Evolutionary conservation across 257 asterid genomes (phyloP).

Genomic region (Nicotiana paniculata): DNA sequence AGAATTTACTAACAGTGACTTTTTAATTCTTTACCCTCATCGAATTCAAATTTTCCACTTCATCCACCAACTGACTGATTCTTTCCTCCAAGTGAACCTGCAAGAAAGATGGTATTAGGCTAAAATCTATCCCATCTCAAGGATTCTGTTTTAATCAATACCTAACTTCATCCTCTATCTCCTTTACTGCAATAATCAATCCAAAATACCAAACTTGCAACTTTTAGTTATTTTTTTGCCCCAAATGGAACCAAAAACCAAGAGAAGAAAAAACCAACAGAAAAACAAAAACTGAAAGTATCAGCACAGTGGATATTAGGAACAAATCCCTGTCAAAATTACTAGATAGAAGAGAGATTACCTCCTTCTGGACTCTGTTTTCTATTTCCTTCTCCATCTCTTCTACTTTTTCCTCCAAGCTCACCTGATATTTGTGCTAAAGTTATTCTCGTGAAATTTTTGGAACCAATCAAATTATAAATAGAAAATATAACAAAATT

Average conservation of each 20-base stretch:
- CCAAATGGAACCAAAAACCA: not conserved
- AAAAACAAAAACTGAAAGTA: not conserved
- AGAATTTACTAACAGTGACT: not conserved
- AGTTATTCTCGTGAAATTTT: not conserved
- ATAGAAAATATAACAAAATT: slow-evolving; percentile 3
- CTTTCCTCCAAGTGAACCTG: slow-evolving; percentile 48
- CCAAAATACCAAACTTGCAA: not conserved
- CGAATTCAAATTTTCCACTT: slow-evolving; percentile 32
- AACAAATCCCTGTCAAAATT: not conserved
- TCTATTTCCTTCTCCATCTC: slow-evolving; percentile 59
- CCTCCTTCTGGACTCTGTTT: slow-evolving; percentile 56
- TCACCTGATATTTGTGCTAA: slow-evolving; percentile 34
- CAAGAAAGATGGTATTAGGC: slow-evolving; percentile 16
- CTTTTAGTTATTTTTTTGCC: not conserved
- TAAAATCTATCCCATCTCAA: not conserved
- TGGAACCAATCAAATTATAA: not conserved
- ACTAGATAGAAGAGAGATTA: slow-evolving; percentile 17
- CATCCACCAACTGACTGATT: slow-evolving; percentile 35
- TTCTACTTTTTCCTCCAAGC: slow-evolving; percentile 47
- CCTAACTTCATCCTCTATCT: not conserved
- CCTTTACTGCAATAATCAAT: not conserved
- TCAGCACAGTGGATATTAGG: not conserved
- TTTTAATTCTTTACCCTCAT: slow-evolving; percentile 29
- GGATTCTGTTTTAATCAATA: not conserved
- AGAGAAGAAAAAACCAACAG: not conserved